Evolutionary conservation across 257 asterid species (phyloP).

Genomic region (Nicotiana knightiana): DNA sequence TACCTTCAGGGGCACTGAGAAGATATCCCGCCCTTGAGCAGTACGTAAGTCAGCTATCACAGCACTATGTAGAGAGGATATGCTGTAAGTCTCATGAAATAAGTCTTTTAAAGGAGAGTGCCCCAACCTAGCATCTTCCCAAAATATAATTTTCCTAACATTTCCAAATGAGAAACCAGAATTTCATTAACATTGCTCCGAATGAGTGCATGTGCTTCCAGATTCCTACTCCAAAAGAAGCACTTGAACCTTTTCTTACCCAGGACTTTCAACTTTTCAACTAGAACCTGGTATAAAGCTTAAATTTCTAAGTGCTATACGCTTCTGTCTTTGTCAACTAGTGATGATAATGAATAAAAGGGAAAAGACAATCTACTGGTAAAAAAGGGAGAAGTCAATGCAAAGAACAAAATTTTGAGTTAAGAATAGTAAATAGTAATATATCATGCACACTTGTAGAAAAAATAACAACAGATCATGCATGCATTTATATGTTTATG

Average conservation of each 20-base stretch:
- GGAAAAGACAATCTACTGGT: background rate
- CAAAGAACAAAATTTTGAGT: background rate
- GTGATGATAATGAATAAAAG: background rate
- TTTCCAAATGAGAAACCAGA: background rate
- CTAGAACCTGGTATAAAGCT: background rate
- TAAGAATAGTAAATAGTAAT: background rate
- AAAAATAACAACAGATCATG: background rate
- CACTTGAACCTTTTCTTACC: background rate
- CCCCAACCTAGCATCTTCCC: background rate
- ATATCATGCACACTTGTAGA: background rate
- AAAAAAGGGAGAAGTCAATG: background rate
- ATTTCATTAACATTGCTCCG: background rate
- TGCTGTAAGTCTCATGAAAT: background rate
- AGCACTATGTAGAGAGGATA: background rate
- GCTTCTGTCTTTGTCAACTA: background rate
- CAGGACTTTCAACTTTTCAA: background rate
- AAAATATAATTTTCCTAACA: background rate
- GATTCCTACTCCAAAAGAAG: background rate
- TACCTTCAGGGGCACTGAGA: background rate
- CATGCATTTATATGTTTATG: background rate
- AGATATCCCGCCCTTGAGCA: background rate
- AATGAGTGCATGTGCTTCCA: background rate
- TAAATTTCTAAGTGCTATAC: background rate
- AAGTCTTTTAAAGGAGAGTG: background rate
- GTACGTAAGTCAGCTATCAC: background rate